These are phyloP conservation scores for Ocimum tenuiflorum DNA, from an alignment of 257 asterid species.

Conservation along the genomic window DNA sequence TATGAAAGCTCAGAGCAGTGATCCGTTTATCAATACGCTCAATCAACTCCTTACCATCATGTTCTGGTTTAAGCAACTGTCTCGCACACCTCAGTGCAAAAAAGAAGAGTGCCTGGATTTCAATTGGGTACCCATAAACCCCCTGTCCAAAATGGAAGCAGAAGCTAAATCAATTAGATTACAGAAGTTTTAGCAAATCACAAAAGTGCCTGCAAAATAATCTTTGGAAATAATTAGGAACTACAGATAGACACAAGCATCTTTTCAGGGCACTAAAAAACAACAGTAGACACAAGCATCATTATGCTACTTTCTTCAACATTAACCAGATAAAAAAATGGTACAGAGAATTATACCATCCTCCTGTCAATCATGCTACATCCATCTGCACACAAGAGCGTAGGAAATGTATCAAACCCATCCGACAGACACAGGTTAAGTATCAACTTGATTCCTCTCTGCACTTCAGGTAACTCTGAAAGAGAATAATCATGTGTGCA, in stretches of 20 bases:
- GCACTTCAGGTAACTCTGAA: constrained; percentile 46
- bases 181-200: not conserved
- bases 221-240: too few species aligned
- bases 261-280: too few species aligned
- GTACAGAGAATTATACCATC: constrained; percentile 31
- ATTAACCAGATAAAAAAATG: not conserved
- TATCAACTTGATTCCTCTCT: constrained; percentile 46
- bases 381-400: constrained; percentile 61
- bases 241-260: too few species aligned
- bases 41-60: constrained; percentile 43
- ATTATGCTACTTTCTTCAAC: not conserved
- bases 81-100: constrained; percentile 55
- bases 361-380: constrained; percentile 66
- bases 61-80: constrained; percentile 52
- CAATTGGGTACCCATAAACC: constrained; percentile 56
- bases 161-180: constrained; percentile 10
- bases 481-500: constrained; percentile 40
- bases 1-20: constrained; percentile 49
- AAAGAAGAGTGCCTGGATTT: constrained; percentile 65
- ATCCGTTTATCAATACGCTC: constrained; percentile 54
- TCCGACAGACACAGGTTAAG: constrained; percentile 58
- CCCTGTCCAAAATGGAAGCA: constrained; percentile 32
- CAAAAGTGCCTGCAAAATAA: too few species aligned
- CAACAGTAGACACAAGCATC: constrained; percentile 10
- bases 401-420: constrained; percentile 65